Base-by-base conservation (phyloP, 129 eudicot genomes). In the Gnaphalium uliginosum region DNA sequence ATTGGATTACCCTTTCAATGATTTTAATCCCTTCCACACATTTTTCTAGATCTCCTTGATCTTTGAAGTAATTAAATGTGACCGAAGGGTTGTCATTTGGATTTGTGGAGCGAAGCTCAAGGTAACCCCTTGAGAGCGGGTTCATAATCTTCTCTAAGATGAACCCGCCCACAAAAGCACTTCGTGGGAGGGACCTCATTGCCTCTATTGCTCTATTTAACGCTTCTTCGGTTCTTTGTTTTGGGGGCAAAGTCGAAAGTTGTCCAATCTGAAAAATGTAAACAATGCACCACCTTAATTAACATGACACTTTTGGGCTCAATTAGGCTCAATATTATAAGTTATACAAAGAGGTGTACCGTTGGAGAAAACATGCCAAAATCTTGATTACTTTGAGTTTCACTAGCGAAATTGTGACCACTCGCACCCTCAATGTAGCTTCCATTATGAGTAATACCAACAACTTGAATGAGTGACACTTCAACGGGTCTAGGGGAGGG, bases 161-260 rank as follows among this genome's bases (percentile, higher is more conserved):
- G 86, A 94, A 90, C 13, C 98, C 98, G 4, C 96, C 96, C 51
- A 67, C 30, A 76, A 94, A 87, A 6, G 86, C 91, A 21, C 77
- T 46, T 57, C 81, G 78, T n/a, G 83, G 88, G 3, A 90, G 92
- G 66, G 71, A 33, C 69, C 78, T 46, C 92, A 88, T 87, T 73
- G 79, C 63, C n/a, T 90, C 82, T 9, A 86, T 86, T 5, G 92
- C 94, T 54, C 73, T 76, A 57, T 76, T 75, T 77, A 92, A 63
- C 18, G 95, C 98, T 68, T 90, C 81, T 79, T 79, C 63, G 24
- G 94, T 92, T 85, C 97, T 90, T 63, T 85, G 85, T 74, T 87
- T 93, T 67, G 98, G 97, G 17, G 96, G 96, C 27, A 89, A 48
- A 6, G 97, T 93, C n/a, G 96, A 82, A 5, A 90, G 91, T 78